Percentiles rank a stretch among this genome's conserved stretches.
Evolutionary conservation across 1,284 basidiomycete genomes (phyloP).

Genomic region (Moesziomyces globuligerus): DNA sequence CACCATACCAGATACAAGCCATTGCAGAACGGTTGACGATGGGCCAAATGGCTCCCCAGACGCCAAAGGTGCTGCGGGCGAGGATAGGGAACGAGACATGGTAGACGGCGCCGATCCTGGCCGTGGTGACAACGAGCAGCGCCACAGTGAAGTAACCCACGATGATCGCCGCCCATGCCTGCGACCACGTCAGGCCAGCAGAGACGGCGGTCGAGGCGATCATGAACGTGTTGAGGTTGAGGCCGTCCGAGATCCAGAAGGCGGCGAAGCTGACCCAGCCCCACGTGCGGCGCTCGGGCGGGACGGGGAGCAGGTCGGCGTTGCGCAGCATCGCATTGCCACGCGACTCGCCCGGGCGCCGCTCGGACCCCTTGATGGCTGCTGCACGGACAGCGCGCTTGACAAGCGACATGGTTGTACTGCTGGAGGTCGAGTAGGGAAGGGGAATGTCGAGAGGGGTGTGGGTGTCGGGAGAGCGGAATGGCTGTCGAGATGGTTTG

Average conservation of each 20-base stretch:
- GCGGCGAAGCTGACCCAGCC: slow-evolving; percentile 41
- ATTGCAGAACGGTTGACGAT: slow-evolving; percentile 78
- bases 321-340: slow-evolving; percentile 47
- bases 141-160: slow-evolving; percentile 79
- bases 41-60: slow-evolving; percentile 85
- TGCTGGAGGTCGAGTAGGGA: not conserved
- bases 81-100: slow-evolving; percentile 81
- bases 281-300: slow-evolving; percentile 55
- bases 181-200: slow-evolving; percentile 56
- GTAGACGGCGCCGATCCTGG: slow-evolving; percentile 74
- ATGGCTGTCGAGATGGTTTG: no score
- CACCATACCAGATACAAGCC: slow-evolving; percentile 73
- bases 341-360: slow-evolving; percentile 35
- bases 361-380: slow-evolving; percentile 40
- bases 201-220: slow-evolving; percentile 42
- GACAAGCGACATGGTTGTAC: slow-evolving; percentile 25
- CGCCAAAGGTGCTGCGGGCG: slow-evolving; percentile 76
- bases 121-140: slow-evolving; percentile 80
- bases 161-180: slow-evolving; percentile 54
- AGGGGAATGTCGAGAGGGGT: not conserved
- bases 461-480: not conserved
- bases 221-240: slow-evolving; percentile 58
- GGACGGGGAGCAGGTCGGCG: slow-evolving; percentile 53
- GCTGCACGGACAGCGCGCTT: slow-evolving; percentile 30
- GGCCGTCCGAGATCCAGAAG: slow-evolving; percentile 63